phyloP scores from a whole-genome alignment of 495 filamentous ascomycete species.

The Penicillium angulare region DNA sequence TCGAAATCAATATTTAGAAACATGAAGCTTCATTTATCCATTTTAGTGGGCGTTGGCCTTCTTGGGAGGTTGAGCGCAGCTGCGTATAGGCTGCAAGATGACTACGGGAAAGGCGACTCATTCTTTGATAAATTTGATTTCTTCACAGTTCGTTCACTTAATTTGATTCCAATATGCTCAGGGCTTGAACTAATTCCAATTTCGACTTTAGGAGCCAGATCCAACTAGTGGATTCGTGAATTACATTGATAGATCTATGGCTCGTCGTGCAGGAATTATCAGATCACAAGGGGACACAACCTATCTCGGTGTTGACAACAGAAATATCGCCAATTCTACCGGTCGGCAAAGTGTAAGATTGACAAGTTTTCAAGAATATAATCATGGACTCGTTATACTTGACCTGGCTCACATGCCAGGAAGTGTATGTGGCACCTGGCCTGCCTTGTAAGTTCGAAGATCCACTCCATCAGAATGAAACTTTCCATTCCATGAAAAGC shows the following conservation, averaged over 20 bases:
- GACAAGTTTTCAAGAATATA: constrained; percentile 51
- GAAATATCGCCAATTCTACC: constrained; percentile 28
- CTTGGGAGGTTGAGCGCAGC: constrained; percentile 42
- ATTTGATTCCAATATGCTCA: too few species aligned
- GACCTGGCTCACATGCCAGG: constrained; percentile 59
- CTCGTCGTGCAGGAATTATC: constrained; percentile 53
- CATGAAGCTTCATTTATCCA: constrained; percentile 40
- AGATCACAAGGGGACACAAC: constrained; percentile 41
- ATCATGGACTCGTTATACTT: constrained; percentile 58
- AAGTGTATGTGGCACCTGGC: constrained; percentile 58
- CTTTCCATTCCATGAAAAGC: background rate
- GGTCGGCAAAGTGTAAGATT: constrained; percentile 59
- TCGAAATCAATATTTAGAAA: too few species aligned
- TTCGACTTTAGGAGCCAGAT: constrained; percentile 36
- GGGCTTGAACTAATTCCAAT: constrained; percentile 1
- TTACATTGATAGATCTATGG: constrained; percentile 54
- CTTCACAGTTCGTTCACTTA: constrained; percentile 20
- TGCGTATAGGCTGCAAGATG: constrained; percentile 8
- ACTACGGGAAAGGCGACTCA: background rate
- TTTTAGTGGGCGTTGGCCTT: constrained; percentile 36
- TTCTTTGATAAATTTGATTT: constrained; percentile 60
- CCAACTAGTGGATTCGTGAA: constrained; percentile 70
- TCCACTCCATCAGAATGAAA: background rate
- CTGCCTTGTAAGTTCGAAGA: constrained; percentile 39
- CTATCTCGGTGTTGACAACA: constrained; percentile 44